Evolutionary conservation across 2,329 filamentous ascomycete genomes (phyloP).

Genomic region (Westerdykella sp.): DNA sequence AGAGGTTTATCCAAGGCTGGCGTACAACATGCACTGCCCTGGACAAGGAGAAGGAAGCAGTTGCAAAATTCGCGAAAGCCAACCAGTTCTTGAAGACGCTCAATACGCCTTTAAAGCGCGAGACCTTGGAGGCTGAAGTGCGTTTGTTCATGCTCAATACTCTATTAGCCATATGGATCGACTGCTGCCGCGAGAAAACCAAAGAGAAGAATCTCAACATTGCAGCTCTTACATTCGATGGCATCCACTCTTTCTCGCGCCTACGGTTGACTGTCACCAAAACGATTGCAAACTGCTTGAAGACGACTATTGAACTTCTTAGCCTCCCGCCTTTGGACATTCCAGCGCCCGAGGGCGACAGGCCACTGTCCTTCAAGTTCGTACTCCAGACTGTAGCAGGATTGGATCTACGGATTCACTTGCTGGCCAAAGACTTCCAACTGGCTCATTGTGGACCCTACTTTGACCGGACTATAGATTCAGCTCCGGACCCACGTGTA

Average conservation of each 20-base stretch:
- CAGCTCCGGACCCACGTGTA: slow-evolving; percentile 60
- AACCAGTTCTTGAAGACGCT: slow-evolving; percentile 45
- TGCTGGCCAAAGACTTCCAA: slow-evolving; percentile 55
- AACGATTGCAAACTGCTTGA: slow-evolving; percentile 26
- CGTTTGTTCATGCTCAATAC: slow-evolving; percentile 47
- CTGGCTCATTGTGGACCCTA: slow-evolving; percentile 64
- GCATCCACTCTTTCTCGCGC: slow-evolving; percentile 22
- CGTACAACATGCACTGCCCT: slow-evolving; percentile 41
- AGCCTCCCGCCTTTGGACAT: slow-evolving; percentile 35
- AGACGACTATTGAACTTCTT: slow-evolving; percentile 35
- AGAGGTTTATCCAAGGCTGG: slow-evolving; percentile 44
- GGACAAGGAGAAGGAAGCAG: slow-evolving; percentile 40
- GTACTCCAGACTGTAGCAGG: slow-evolving; percentile 15
- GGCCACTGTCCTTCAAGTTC: slow-evolving; percentile 42
- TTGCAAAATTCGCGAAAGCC: slow-evolving; percentile 45
- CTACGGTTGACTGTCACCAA: slow-evolving; percentile 22
- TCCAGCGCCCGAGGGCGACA: slow-evolving; percentile 26
- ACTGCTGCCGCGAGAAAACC: slow-evolving; percentile 21
- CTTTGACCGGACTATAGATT: slow-evolving; percentile 68
- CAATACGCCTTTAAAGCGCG: slow-evolving; percentile 34
- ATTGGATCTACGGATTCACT: slow-evolving; percentile 32
- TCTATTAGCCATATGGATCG: slow-evolving; percentile 46
- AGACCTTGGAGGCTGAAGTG: slow-evolving; percentile 42
- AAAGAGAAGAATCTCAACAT: slow-evolving; percentile 27
- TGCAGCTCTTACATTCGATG: slow-evolving; percentile 31